A percentile compares a stretch with the other conserved stretches of the same genome.
Conservation (phyloP, 163 green algal species). For the Scenedesmus sp. region DNA sequence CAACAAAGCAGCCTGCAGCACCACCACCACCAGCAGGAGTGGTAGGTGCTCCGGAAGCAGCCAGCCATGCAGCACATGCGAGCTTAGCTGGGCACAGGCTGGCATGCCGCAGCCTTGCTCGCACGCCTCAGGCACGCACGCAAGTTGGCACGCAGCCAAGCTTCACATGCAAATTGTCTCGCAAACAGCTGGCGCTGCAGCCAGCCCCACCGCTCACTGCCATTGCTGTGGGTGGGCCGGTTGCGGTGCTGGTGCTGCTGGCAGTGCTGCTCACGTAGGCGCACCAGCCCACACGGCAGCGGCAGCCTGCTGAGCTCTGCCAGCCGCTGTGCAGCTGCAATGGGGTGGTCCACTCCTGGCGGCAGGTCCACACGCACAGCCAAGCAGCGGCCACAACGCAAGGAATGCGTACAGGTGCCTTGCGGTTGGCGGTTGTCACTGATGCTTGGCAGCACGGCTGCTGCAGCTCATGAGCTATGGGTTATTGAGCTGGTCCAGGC, state of each 20-base stretch:
- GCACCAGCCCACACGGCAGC: conserved; percentile 76
- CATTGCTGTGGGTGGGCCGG: no score
- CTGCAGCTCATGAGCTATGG: not conserved
- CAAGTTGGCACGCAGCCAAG: no score
- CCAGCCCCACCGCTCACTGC: no score
- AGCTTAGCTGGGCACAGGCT: no score
- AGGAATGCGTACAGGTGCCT: not conserved
- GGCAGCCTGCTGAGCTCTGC: conserved; percentile 59
- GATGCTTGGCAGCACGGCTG: not conserved
- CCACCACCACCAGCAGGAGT: conserved; percentile 40
- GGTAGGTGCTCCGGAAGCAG: not conserved
- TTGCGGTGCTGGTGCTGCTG: not conserved
- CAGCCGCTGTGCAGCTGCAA: conserved; percentile 66
- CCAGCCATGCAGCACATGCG: not conserved
- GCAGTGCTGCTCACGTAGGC: conserved; percentile 77
- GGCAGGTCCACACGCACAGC: not conserved
- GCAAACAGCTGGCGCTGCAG: not conserved
- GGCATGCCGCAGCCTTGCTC: no score
- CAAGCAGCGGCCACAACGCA: not conserved
- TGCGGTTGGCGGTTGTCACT: not conserved
- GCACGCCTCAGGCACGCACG: no score
- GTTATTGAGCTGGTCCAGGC: not conserved
- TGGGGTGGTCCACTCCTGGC: conserved; percentile 76
- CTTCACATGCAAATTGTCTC: no score
- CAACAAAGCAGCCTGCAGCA: conserved; percentile 76